These are phyloP conservation scores for Chrysochromulina tobinii DNA, from an alignment of 78 protist species.

Conservation along the genomic window DNA sequence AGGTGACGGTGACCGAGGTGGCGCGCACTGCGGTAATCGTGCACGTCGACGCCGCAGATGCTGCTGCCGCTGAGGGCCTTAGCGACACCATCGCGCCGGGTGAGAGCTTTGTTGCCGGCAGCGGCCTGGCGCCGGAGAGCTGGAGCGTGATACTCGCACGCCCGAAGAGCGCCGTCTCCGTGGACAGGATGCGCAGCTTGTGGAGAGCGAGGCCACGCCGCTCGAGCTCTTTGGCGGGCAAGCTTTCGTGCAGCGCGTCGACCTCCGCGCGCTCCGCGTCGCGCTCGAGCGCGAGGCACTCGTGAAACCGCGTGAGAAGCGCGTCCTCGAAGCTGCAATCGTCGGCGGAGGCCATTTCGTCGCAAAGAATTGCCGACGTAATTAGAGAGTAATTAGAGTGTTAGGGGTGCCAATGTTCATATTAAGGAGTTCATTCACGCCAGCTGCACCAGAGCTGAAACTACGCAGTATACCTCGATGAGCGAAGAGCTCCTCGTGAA, in stretches of 20 bases:
- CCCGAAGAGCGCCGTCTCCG: background rate
- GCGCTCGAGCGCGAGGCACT: slow-evolving; percentile 8
- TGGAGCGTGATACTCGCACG: background rate
- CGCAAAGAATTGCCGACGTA: no score
- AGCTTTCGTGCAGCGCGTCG: background rate
- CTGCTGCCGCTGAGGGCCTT: background rate
- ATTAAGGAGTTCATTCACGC: no score
- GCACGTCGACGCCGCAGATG: background rate
- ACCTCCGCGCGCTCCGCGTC: background rate
- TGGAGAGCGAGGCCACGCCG: slow-evolving; percentile 32
- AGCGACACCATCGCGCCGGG: background rate
- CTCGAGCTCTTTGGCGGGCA: background rate
- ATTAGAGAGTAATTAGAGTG: no score
- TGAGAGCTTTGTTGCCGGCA: background rate
- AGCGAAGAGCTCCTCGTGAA: no score
- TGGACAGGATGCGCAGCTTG: background rate
- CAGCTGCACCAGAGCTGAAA: no score
- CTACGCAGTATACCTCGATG: no score
- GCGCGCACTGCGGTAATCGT: background rate
- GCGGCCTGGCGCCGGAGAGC: background rate
- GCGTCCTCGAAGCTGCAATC: no score
- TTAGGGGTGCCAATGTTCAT: no score
- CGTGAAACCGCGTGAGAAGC: no score
- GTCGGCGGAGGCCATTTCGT: no score
- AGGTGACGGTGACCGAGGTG: background rate